Evolutionary conservation across 441 rosid species (phyloP).

Genomic region (Lepidium campestre): DNA sequence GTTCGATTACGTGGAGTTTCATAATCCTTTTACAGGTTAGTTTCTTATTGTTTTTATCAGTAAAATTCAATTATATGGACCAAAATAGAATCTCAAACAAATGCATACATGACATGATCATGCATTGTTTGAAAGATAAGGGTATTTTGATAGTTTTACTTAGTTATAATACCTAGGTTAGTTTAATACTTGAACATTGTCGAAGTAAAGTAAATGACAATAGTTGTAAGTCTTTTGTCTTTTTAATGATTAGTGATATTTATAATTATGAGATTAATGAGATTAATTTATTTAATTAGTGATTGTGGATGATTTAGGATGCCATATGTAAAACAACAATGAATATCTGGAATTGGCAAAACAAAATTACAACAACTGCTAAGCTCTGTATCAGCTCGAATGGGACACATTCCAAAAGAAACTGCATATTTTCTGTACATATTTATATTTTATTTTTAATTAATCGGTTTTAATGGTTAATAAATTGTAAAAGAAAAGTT

Average conservation of each 20-base stretch:
- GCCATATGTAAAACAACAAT: conserved; percentile 66
- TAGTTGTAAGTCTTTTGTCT: background rate
- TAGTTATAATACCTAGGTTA: background rate
- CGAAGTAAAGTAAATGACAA: too few species aligned
- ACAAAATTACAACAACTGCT: conserved; percentile 76
- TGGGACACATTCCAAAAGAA: conserved; percentile 72
- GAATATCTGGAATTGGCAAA: conserved; percentile 72
- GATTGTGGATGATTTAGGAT: conserved; percentile 42
- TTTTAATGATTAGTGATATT: background rate
- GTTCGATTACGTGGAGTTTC: too few species aligned
- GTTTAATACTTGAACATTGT: background rate
- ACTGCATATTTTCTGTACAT: background rate
- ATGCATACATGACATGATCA: conserved; percentile 15
- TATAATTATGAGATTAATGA: background rate
- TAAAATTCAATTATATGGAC: background rate
- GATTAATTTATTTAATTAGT: background rate
- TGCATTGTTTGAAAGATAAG: background rate
- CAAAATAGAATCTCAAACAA: conserved; percentile 5
- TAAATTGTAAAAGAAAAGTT: background rate
- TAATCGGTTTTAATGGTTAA: background rate
- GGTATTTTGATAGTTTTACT: background rate
- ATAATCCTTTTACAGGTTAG: conserved; percentile 86
- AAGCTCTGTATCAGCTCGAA: conserved; percentile 60
- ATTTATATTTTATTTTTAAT: too few species aligned
- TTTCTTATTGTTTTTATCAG: background rate